Conservation (phyloP, 768 basidiomycete genomes). For the Tylopilus intermedius region DNA sequence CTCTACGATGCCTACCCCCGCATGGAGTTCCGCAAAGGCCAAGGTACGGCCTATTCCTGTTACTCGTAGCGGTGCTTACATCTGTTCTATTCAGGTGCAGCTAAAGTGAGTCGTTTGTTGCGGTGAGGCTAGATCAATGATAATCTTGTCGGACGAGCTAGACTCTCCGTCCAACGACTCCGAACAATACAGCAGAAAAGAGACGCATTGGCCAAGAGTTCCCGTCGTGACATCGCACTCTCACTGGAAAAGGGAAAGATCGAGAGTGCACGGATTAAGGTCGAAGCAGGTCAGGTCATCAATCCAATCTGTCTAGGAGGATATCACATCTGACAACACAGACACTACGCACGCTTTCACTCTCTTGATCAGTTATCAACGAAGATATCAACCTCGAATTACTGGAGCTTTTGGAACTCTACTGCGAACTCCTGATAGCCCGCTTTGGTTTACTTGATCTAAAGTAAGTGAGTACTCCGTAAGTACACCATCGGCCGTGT, state of each 20-base stretch:
- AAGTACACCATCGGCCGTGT: constrained; percentile 4
- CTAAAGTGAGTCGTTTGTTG: constrained; percentile 35
- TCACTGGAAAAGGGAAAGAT: constrained; percentile 74
- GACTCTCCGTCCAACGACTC: constrained; percentile 79
- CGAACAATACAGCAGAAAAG: constrained; percentile 90
- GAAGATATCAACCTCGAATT: constrained; percentile 85
- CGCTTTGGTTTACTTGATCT: constrained; percentile 90
- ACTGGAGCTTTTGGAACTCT: constrained; percentile 88
- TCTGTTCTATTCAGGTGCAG: constrained; percentile 36
- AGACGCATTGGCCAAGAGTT: constrained; percentile 69
- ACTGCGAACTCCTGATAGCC: constrained; percentile 89
- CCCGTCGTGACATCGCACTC: constrained; percentile 76
- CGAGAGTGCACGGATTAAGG: constrained; percentile 82
- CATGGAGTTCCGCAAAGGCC: constrained; percentile 61
- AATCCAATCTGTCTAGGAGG: constrained; percentile 1
- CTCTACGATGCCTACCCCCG: constrained; percentile 24
- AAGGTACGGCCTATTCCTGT: constrained; percentile 35
- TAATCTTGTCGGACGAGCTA: constrained; percentile 27
- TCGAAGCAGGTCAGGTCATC: constrained; percentile 65
- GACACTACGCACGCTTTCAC: constrained; percentile 8
- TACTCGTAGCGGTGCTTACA: constrained; percentile 4
- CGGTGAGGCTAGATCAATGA: background rate
- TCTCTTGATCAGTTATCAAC: constrained; percentile 56
- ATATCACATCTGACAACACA: constrained; percentile 12
- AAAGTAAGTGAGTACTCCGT: constrained; percentile 47